Evolutionary conservation across 495 filamentous ascomycete genomes (phyloP), one percentile per base, ranked within the genome.

Genomic region (Xylaria venustula): DNA sequence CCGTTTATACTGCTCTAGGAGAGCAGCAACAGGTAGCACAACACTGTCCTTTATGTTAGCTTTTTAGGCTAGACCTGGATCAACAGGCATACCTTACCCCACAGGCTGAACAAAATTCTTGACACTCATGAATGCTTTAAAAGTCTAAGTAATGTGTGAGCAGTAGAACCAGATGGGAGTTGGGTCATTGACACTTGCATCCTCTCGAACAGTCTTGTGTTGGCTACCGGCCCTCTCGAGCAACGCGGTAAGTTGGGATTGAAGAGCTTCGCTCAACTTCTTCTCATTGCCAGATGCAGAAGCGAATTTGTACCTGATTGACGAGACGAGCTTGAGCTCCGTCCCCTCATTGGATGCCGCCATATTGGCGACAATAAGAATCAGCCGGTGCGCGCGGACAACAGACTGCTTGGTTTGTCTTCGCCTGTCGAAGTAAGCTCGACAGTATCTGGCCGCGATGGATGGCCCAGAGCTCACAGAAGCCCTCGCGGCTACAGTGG

Each of bases 261-360:
- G 84, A 25, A 98, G 81, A 6, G 92, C 79, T 25, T 85, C 71
- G 67, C 92, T 85, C 5, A 98, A 81, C 73, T 91, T 93, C 58
- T 81, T 78, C 63, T 95, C 93, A n/a, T 90, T 84, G 59, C 91
- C 87, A 9, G 80, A 75, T 15, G 90, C 87, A 52, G 90, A 80
- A n/a, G 94, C 90, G 58, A 98, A 91, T 45, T 87, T 85, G 69
- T 96, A 88, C 72, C 97, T 91, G 49, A 97, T 90, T 68, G 95
- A 96, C 65, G 90, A 90, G 61, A 97, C 81, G 54, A 97, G 85
- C 60, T 84, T 86, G 62, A 97, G 83, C 79, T 98, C 94, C 54
- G 85, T 81, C 67, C 83, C 84, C 73, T 91, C 90, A 28, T 53
- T 61, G 37, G 64, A 66, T 63, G 69, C 60, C 58, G 67, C 60